These are phyloP conservation scores for Pseudogymnoascus sp. DNA, from an alignment of 2,329 filamentous ascomycete genomes.

Conservation along the genomic window DNA sequence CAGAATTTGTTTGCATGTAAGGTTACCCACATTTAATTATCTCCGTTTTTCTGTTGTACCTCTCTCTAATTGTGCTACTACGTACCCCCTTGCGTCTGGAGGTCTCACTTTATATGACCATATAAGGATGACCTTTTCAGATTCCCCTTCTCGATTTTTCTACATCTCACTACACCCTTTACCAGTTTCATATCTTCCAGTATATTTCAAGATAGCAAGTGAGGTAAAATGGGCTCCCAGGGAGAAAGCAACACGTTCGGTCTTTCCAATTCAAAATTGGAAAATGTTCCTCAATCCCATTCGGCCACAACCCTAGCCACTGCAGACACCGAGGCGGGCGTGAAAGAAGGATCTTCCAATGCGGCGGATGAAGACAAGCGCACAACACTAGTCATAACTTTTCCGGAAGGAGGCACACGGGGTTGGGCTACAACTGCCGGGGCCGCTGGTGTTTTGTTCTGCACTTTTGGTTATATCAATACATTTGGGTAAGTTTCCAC, in stretches of 20 bases:
- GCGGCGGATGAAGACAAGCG: background rate
- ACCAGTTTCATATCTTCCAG: background rate
- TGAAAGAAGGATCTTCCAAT: background rate
- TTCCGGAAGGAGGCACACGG: constrained; percentile 48
- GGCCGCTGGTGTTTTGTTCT: constrained; percentile 34
- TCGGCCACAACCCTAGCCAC: constrained; percentile 5
- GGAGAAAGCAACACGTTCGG: background rate
- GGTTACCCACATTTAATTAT: constrained; percentile 5
- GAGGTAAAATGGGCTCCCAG: background rate
- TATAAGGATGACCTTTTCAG: background rate
- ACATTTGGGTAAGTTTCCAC: constrained; percentile 31
- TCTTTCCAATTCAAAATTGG: background rate
- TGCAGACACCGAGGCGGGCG: background rate
- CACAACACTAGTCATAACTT: constrained; percentile 20
- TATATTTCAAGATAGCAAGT: background rate
- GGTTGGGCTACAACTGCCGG: constrained; percentile 47
- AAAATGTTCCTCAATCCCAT: constrained; percentile 7
- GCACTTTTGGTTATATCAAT: constrained; percentile 42
- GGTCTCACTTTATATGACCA: constrained; percentile 1
- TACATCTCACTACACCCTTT: background rate
- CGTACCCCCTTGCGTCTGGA: background rate
- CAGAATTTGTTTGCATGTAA: background rate
- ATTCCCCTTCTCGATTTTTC: background rate
- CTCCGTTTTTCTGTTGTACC: background rate
- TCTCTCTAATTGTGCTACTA: background rate